These are phyloP conservation scores for sorghum (Sorghum bicolor) DNA, from an alignment of 176 grass and related monocot genomes.

Conservation along the genomic window Sorghum_bicolor_NCBIv3 NC_012878.2:42420501-42421000, in stretches of 20 bases:
- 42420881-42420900: conserved; percentile 86
- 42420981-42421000: background rate
- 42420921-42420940: conserved; percentile 41
- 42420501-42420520: background rate
- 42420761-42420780: conserved; percentile 21
- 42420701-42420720: conserved; percentile 86
- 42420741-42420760: conserved; percentile 44
- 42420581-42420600: background rate
- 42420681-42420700: conserved; percentile 86
- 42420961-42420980: background rate
- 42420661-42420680: conserved; percentile 92
- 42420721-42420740: conserved; percentile 77
- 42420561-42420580: background rate
- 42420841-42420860: conserved; percentile 77
- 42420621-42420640: conserved; percentile 12
- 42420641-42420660: conserved; percentile 25
- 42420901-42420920: conserved; percentile 84
- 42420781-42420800: conserved; percentile 10
- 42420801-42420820: conserved; percentile 70
- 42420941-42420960: conserved; percentile 21
- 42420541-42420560: background rate
- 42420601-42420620: background rate
- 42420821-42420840: conserved; percentile 48
- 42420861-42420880: conserved; percentile 81
- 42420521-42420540: background rate